Evolutionary conservation across 352 stramenopile species (phyloP).

Genomic region (Phytophthora pseudosyringae): DNA sequence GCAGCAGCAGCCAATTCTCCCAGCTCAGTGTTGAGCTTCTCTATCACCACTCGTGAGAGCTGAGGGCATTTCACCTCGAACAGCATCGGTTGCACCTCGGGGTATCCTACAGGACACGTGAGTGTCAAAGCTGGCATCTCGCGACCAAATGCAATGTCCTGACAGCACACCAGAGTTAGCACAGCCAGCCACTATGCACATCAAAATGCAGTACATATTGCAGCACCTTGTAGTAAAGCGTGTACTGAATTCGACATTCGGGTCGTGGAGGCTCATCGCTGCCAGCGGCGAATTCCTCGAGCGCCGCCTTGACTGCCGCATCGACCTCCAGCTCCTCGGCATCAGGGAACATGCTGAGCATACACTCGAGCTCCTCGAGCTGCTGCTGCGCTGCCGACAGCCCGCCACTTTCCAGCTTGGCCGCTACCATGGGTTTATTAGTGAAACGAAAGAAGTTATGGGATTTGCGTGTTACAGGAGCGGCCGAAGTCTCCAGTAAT

Average conservation of each 20-base stretch:
- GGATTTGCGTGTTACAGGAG: not conserved
- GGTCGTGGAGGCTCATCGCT: constrained; percentile 1
- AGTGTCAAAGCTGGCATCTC: constrained; percentile 57
- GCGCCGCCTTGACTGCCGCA: constrained; percentile 27
- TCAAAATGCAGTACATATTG: not conserved
- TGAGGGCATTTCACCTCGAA: constrained; percentile 64
- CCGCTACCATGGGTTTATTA: not conserved
- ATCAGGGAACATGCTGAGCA: constrained; percentile 75
- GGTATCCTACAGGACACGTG: constrained; percentile 52
- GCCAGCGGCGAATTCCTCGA: constrained; percentile 26
- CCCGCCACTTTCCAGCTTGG: constrained; percentile 2
- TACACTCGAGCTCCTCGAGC: constrained; percentile 78
- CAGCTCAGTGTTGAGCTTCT: constrained; percentile 48
- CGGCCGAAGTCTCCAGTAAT: not conserved
- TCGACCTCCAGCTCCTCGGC: constrained; percentile 53
- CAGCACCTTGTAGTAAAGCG: constrained; percentile 48
- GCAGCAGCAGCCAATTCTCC: constrained; percentile 32
- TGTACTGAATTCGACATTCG: constrained; percentile 44
- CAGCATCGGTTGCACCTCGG: constrained; percentile 28
- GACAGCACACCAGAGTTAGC: constrained; percentile 9
- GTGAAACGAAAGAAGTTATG: not conserved
- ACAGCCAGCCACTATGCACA: not conserved
- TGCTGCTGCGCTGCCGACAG: constrained; percentile 40
- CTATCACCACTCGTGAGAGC: constrained; percentile 46
- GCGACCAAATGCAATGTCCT: constrained; percentile 30